Evolutionary conservation across 192 early-diverging fungal genomes (phyloP), one percentile per base, ranked within the genome.

Genomic region (Thamnidium elegans): DNA sequence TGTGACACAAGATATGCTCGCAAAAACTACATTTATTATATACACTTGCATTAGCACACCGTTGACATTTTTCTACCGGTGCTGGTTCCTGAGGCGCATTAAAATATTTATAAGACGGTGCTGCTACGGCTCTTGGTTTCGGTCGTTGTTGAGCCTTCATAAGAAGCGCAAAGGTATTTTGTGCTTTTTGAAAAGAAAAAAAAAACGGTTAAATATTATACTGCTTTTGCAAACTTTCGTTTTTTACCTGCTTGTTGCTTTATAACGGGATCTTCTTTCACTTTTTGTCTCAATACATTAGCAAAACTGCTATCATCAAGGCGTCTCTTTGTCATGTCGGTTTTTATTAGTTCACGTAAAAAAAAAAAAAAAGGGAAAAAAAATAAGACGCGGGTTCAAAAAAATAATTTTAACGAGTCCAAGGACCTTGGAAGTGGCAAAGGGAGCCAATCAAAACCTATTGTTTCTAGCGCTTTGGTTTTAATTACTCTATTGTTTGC

Each of bases 211-310:
- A 26, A 26, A 3, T 26, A 26, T 26, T 26, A 26, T 26, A 26
- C 26, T 1, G 26, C 26, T 26, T 26, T 26, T 26, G 26, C n/a
- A 13, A 34, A 7, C 9, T 21, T 26, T 62, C 39, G 13, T 9
- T 20, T 11, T 19, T 55, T 69, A 69, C 67, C 67, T 21, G 47
- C 21, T 4, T 56, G 7, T 4, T 54, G 31, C 14, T 69, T 52
- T 11, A 36, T 11, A 17, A 45, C 6, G 9, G 36, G 43, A 48
- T 69, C 67, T 21, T 52, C 26, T 23, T 69, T 69, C 1, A 30
- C 52, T 26, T 63, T 62, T 55, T 69, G 67, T 21, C 46, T 51
- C 31, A 69, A 39, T 3, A 62, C 59, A 69, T 69, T 69, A 13
- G 54, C 60, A 26, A 69, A 26, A 6, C 62, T 60, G 26, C 30